These are phyloP conservation scores for Alternaria incomplexa DNA, from an alignment of 2,329 filamentous ascomycete species.

Conservation along the genomic window DNA sequence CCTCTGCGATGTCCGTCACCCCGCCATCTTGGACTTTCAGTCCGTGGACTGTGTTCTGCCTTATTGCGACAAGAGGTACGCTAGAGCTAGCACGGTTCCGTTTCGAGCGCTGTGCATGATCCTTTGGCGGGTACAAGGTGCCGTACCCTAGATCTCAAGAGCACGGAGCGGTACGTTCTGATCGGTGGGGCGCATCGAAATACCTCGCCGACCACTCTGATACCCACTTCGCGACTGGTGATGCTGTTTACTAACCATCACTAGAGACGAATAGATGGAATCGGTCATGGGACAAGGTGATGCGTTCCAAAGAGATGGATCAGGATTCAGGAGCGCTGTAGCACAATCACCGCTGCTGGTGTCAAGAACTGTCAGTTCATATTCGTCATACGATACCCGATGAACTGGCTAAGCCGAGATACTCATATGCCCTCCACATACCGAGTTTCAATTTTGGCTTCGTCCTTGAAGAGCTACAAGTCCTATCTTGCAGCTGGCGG, in stretches of 20 bases:
- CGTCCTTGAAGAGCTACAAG: not conserved
- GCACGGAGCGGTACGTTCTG: conserved; percentile 6
- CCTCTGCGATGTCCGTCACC: not conserved
- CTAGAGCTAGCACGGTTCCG: conserved; percentile 7
- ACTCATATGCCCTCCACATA: not conserved
- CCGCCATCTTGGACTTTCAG: not conserved
- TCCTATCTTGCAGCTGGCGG: not conserved
- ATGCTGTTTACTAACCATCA: not conserved
- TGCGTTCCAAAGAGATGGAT: not conserved
- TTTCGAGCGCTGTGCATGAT: conserved; percentile 11
- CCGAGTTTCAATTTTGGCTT: not conserved
- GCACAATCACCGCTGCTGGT: not conserved
- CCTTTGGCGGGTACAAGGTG: conserved; percentile 1
- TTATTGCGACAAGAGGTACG: not conserved
- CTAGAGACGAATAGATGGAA: not conserved
- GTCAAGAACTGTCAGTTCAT: not conserved
- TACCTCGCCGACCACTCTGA: conserved; percentile 1
- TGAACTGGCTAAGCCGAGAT: not conserved
- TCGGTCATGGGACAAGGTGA: not conserved
- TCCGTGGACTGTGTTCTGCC: not conserved
- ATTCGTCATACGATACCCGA: not conserved
- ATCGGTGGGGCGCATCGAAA: conserved; percentile 3
- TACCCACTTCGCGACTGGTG: not conserved
- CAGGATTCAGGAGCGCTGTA: not conserved
- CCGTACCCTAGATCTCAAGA: conserved; percentile 2